These are phyloP conservation scores for Rutstroemia sp. DNA, from an alignment of 2,329 filamentous ascomycete species.

Conservation along the genomic window DNA sequence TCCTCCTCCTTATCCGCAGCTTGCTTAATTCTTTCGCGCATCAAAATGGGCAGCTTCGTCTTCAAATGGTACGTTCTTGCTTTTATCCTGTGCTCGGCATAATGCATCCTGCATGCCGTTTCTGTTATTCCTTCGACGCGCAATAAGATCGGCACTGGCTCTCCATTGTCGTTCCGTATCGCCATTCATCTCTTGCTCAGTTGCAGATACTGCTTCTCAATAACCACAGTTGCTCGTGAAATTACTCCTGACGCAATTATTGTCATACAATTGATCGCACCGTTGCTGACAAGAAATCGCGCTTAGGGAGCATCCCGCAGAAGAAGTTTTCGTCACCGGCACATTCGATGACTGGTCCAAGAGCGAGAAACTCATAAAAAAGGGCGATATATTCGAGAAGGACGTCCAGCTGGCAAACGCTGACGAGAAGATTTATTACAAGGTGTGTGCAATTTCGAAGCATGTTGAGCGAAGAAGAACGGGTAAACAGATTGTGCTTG, in stretches of 20 bases:
- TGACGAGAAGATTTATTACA: constrained; percentile 79
- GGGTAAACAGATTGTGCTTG: background rate
- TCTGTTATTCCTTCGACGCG: background rate
- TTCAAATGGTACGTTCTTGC: constrained; percentile 30
- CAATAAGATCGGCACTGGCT: background rate
- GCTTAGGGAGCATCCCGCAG: constrained; percentile 72
- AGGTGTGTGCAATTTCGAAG: constrained; percentile 54
- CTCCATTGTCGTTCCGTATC: background rate
- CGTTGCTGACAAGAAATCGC: background rate
- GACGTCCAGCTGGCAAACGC: constrained; percentile 62
- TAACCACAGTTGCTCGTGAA: background rate
- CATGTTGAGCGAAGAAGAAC: background rate
- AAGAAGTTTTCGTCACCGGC: constrained; percentile 86
- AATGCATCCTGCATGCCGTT: background rate
- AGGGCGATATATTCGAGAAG: constrained; percentile 69
- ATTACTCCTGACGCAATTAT: background rate
- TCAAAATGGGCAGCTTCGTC: constrained; percentile 31
- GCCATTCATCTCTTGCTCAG: too few species aligned
- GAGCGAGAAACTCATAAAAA: constrained; percentile 74
- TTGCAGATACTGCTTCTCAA: too few species aligned
- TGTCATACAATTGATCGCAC: background rate
- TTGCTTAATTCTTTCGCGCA: constrained; percentile 1
- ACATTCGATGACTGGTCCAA: constrained; percentile 94
- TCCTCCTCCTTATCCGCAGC: background rate
- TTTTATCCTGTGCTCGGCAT: background rate